These are phyloP conservation scores for Lepidium campestre DNA, from an alignment of 441 rosid species.

Conservation along the genomic window DNA sequence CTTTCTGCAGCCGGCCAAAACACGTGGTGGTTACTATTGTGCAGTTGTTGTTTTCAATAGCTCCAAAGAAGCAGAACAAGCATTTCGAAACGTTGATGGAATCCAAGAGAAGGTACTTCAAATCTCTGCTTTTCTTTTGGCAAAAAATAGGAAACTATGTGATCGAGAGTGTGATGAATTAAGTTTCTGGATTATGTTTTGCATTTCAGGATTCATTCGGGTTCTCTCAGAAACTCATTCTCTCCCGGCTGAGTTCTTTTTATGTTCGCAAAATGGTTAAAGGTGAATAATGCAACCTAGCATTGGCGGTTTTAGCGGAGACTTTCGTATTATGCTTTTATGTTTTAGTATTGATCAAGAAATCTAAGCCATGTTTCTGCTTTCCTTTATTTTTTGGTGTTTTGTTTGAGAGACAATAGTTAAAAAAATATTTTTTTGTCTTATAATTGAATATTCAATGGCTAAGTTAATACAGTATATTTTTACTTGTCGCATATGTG, in stretches of 20 bases:
- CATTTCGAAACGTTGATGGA: constrained; percentile 35
- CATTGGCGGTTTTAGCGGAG: too few relatives aligned
- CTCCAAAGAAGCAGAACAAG: constrained; percentile 21
- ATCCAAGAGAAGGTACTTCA: constrained; percentile 40
- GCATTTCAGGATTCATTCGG: constrained; percentile 54
- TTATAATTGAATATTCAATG: not conserved
- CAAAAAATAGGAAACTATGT: not conserved
- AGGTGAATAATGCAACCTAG: not conserved
- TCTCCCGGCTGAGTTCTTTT: constrained; percentile 26
- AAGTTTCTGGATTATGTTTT: not conserved
- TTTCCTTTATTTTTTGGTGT: not conserved
- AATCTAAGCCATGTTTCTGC: not conserved
- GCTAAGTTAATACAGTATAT: not conserved
- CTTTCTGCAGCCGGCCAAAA: constrained; percentile 47
- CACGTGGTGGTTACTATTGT: constrained; percentile 38
- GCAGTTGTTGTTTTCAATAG: constrained; percentile 41
- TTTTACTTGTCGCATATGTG: not conserved
- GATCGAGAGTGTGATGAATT: not conserved
- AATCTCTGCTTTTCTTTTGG: not conserved
- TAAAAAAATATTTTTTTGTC: not conserved
- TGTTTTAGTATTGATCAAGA: not conserved
- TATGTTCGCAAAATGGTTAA: constrained; percentile 47
- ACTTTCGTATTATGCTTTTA: too few relatives aligned
- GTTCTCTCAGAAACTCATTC: constrained; percentile 46
- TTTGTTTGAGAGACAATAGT: not conserved